These are phyloP conservation scores for Jatropha multifida DNA, from an alignment of 441 rosid species.

Conservation along the genomic window DNA sequence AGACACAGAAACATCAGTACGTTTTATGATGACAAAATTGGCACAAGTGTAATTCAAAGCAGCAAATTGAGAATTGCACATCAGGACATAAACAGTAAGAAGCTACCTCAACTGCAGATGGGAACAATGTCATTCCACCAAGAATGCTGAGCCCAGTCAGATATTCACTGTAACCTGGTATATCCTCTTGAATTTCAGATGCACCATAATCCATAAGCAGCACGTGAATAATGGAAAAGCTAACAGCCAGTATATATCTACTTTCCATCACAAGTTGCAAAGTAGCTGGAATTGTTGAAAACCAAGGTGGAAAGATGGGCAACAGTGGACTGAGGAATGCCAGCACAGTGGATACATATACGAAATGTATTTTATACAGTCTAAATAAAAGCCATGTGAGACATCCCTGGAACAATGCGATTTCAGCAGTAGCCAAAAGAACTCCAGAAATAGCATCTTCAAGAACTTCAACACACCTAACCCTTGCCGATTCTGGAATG, in stretches of 20 bases:
- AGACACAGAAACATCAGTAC: not conserved
- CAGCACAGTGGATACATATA: slow-evolving; percentile 81
- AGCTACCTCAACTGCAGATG: slow-evolving; percentile 90
- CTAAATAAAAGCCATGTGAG: slow-evolving; percentile 93
- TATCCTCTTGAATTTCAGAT: slow-evolving; percentile 82
- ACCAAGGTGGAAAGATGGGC: slow-evolving; percentile 88
- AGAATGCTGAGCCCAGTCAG: slow-evolving; percentile 92
- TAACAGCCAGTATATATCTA: slow-evolving; percentile 64
- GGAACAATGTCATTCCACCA: slow-evolving; percentile 96
- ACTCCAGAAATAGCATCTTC: slow-evolving; percentile 84
- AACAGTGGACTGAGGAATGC: slow-evolving; percentile 74
- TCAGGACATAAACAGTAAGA: not conserved
- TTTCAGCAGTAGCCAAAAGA: slow-evolving; percentile 91
- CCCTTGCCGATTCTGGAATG: slow-evolving; percentile 51
- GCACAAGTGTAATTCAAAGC: not conserved
- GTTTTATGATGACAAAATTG: not conserved
- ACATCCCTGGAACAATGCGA: slow-evolving; percentile 91
- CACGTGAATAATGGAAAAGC: slow-evolving; percentile 61
- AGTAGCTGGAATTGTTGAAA: slow-evolving; percentile 84
- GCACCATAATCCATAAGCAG: slow-evolving; percentile 81
- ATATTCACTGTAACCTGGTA: slow-evolving; percentile 83
- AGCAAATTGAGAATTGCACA: slow-evolving; percentile 4
- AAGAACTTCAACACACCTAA: slow-evolving; percentile 83
- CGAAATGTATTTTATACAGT: slow-evolving; percentile 72
- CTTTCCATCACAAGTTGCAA: slow-evolving; percentile 69